Conservation (phyloP, 2,329 filamentous ascomycete genomes). For the Alternaria infectoria region DNA sequence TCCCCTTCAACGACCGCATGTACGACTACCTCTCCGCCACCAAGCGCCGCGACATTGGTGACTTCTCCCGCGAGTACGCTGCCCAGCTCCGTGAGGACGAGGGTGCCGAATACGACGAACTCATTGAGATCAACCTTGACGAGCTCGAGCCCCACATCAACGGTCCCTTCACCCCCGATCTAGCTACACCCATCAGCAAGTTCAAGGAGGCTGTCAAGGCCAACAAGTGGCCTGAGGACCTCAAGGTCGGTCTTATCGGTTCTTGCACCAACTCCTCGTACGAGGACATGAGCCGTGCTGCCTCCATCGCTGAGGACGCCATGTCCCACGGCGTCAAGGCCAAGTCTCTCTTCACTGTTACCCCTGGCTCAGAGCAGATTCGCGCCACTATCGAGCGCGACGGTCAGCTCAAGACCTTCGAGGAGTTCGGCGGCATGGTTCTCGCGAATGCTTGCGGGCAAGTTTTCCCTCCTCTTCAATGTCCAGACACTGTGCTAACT, state of each 20-base stretch:
- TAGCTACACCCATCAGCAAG: slow-evolving; percentile 97
- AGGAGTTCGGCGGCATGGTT: slow-evolving; percentile 94
- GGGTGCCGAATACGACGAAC: slow-evolving; percentile 91
- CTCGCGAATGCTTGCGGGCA: slow-evolving; percentile 93
- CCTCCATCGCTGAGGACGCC: slow-evolving; percentile 89
- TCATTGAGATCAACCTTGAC: slow-evolving; percentile 94
- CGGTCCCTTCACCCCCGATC: slow-evolving; percentile 97
- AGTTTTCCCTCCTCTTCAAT: no score
- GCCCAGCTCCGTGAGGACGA: slow-evolving; percentile 86
- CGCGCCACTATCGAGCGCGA: slow-evolving; percentile 84
- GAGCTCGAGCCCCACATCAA: slow-evolving; percentile 98
- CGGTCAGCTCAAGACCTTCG: slow-evolving; percentile 90
- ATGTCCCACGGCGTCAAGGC: slow-evolving; percentile 92
- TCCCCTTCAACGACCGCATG: slow-evolving; percentile 98
- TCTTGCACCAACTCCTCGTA: slow-evolving; percentile 95
- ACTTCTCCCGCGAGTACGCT: slow-evolving; percentile 85
- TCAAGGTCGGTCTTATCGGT: slow-evolving; percentile 96
- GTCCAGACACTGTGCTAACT: no score
- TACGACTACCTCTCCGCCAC: slow-evolving; percentile 93
- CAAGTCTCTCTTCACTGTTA: slow-evolving; percentile 92
- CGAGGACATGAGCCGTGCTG: slow-evolving; percentile 91
- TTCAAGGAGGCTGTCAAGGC: slow-evolving; percentile 93
- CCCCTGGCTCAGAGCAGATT: slow-evolving; percentile 96
- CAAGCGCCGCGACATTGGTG: slow-evolving; percentile 87
- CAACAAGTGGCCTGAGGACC: slow-evolving; percentile 94